Base-by-base conservation (phyloP, 2,329 filamentous ascomycete genomes). In the Acephala macrosclerotiorum region DNA sequence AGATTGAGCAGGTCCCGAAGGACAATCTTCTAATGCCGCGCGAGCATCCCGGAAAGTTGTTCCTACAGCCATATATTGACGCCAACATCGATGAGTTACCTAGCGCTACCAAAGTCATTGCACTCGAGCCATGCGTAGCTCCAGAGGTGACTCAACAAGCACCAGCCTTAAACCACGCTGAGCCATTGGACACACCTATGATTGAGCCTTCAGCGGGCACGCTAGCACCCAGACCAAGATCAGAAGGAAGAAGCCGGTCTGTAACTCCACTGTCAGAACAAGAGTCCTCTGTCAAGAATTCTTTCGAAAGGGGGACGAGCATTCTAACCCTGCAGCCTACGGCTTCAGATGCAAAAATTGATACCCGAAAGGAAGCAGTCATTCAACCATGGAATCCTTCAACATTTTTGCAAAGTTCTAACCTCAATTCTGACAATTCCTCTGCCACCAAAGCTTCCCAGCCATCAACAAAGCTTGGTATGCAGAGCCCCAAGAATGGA, bases 21-120 rank as follows among this genome's bases (percentile, higher is more conserved):
- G 62, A 69, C 20, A 72, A 74, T 57, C 70, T 71, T 18, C 56
- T 72, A 22, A 60, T 71, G 11, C 64, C 67, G 40, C 61, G 45
- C 26, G 55, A 58, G 6, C 61, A 66, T 12, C 58, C 64, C 8
- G 36, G 64, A 22, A 61, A 61, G 11, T 47, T 66, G 1, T 66
- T 72, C 49, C 35, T 75, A 14, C 65, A 69, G 20, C 67, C 71
- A 14, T 71, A 69, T 20, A 62, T 68, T 47, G 63, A 67, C 5
- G 63, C 69, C 0, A 64, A 58, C 2, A 68, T 71, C 58, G 67
- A 68, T 38, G 64, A 62, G 40, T 16, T 68, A 5, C 55, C 68
- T 8, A 51, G 59, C 8, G 18, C n/a, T 12, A 64, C 38, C 16
- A 64, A 65, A 42, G 2, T 61, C 11, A 12, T 18, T 40, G 16